Evolutionary conservation across 768 basidiomycete species (phyloP), one percentile per base, ranked within the genome.

Genomic region (Macrolepiota fuliginosa): DNA sequence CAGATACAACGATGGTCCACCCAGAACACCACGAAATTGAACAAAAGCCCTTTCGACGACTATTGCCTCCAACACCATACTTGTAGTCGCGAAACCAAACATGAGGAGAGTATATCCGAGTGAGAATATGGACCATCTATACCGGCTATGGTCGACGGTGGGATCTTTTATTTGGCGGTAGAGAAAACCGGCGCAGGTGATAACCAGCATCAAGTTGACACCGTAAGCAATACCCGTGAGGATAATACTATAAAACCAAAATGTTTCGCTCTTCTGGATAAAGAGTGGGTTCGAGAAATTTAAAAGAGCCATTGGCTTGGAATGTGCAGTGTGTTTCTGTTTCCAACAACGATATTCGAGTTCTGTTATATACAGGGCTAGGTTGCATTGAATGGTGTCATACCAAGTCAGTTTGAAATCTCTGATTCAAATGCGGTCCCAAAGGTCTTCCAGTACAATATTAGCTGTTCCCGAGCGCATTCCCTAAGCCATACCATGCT

Each of bases 181-280:
- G 40, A 60, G 51, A 15, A 60, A 24, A 42, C 12, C 13, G 39
- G 40, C n/a, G 19, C 50, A 60, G 1, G n/a, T 12, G 9, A 40
- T 7, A 17, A 36, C 36, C 5, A 60, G 24, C 19, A 19, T 4
- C 15, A 52, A 11, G n/a, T 60, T 53, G 58, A 22, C 13, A 4
- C 58, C 58, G 22, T 45, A 60, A 5, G 25, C 37, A 13, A 60
- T 35, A 50, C 49, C 29, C 4, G 58, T 19, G 17, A 60, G 58
- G 15, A 32, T 53, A 24, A 60, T 40, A 17, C 58, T 37, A 27
- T 60, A 60, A 24, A 60, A 53, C 58, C 58, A 60, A 37, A 53
- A 53, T 7, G 7, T 52, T 15, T 59, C 50, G 49, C 58, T 59
- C 19, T 19, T 13, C 12, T 29, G 39, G n/a, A 42, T 19, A 32